Evolutionary conservation across 352 stramenopile genomes (phyloP), one percentile per base, ranked within the genome.

Genomic region (Globisporangium spinosum): DNA sequence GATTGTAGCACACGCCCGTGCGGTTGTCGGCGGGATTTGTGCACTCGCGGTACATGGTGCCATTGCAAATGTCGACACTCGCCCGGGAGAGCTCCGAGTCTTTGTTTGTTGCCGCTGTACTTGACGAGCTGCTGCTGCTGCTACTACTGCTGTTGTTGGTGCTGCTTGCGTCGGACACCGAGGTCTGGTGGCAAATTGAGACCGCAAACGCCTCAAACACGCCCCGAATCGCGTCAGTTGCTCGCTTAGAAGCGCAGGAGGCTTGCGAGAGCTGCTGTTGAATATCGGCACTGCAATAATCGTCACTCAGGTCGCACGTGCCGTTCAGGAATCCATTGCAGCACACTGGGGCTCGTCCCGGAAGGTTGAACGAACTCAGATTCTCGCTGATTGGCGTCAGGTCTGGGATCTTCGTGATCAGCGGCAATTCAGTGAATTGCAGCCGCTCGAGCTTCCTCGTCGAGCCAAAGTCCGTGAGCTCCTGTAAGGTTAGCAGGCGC

Each of bases 11-110:
- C 69, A 82, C 82, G 1, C 70, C 70, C 12, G 32, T 2, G 51
- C 71, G 60, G 1, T 57, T 67, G 25, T 22, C 62, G 1, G 58
- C 12, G 27, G 71, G 34, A 2, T 35, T 40, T 57, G 20, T 7
- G 43, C 79, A 85, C 56, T 78, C 49, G n/a, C 73, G 70, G 59
- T 78, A 84, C 34, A 84, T 58, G 2, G 66, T 78, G 1, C 79
- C 79, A 47, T 82, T 74, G 70, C 77, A 87, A 12, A 72, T 59
- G 8, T 66, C 56, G 64, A 79, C 74, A 22, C 60, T 69, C 9
- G n/a, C 61, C 7, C 29, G 32, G 1, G 73, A 73, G 6, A 70
- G 62, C 9, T 56, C 55, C 2, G 55, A 69, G 29, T 74, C 70
- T 25, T 77, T 23, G 1, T 61, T 49, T 3, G n/a, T 65, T 8